Percentiles rank a stretch among this genome's conserved stretches.
Evolutionary conservation across 306 rosid genomes (phyloP).

Genomic region (Benincasa hispida): DNA sequence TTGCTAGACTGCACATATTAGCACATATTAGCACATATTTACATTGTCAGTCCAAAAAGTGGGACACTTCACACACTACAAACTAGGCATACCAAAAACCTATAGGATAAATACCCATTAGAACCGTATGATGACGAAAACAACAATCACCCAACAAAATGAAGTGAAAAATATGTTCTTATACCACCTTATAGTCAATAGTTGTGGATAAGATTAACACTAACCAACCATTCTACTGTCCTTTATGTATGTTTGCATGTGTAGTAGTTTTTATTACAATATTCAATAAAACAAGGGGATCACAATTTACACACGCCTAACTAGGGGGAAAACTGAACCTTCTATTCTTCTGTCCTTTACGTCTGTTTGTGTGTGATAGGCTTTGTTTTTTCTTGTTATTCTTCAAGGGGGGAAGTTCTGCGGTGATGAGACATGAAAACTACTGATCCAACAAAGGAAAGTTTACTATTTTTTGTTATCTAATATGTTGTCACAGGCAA

Average conservation of each 20-base stretch:
- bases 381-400: background rate
- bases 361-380: background rate
- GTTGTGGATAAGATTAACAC: background rate
- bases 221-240: background rate
- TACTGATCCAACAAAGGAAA: background rate
- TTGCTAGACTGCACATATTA: background rate
- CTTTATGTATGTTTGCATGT: no score
- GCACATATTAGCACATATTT: background rate
- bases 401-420: background rate
- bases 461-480: background rate
- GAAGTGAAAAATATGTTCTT: background rate
- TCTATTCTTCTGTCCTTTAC: background rate
- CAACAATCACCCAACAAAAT: background rate
- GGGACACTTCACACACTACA: background rate
- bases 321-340: background rate
- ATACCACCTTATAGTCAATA: background rate
- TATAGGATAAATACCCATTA: background rate
- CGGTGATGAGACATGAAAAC: background rate
- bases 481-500: background rate
- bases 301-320: background rate
- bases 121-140: background rate
- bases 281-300: background rate
- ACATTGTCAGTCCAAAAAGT: background rate
- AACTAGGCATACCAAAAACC: background rate
- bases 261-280: background rate